Percentiles rank a stretch among this genome's conserved stretches.
These are phyloP conservation scores for Ophiostoma piceae DNA, from an alignment of 2,329 filamentous ascomycete genomes.

Conservation along the genomic window DNA sequence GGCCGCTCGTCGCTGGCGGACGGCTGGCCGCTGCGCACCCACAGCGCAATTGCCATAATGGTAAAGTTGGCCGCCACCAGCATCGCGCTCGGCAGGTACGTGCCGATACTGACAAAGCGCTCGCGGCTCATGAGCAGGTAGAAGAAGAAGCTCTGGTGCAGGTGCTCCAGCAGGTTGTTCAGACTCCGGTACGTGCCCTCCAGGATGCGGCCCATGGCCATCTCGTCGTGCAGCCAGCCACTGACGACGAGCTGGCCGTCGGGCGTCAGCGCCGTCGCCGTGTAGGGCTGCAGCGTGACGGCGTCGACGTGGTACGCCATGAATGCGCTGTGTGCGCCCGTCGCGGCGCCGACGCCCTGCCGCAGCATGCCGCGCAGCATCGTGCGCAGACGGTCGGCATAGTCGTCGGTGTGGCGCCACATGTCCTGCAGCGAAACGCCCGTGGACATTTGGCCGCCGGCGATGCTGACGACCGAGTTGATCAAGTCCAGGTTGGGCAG, in stretches of 20 bases:
- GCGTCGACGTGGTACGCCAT: slow-evolving; percentile 98
- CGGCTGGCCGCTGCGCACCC: slow-evolving; percentile 74
- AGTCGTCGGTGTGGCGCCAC: slow-evolving; percentile 75
- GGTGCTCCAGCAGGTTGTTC: slow-evolving; percentile 92
- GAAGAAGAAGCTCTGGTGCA: slow-evolving; percentile 99
- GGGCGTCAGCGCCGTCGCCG: slow-evolving; percentile 21
- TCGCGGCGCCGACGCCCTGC: slow-evolving; percentile 82
- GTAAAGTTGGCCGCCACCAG: slow-evolving; percentile 89
- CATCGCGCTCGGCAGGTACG: slow-evolving; percentile 97
- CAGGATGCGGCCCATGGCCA: slow-evolving; percentile 83
- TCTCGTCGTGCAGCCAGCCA: slow-evolving; percentile 97
- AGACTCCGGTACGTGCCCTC: slow-evolving; percentile 89
- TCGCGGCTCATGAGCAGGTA: slow-evolving; percentile 89
- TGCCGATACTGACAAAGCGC: slow-evolving; percentile 95
- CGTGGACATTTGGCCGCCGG: slow-evolving; percentile 87
- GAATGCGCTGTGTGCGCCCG: slow-evolving; percentile 89
- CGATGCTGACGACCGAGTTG: slow-evolving; percentile 86
- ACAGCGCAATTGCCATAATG: slow-evolving; percentile 90
- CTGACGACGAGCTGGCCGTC: slow-evolving; percentile 47
- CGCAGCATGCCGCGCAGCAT: slow-evolving; percentile 91
- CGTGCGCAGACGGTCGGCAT: slow-evolving; percentile 74
- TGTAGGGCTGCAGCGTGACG: slow-evolving; percentile 79
- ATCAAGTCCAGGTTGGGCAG: slow-evolving; percentile 92
- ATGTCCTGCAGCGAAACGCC: slow-evolving; percentile 78
- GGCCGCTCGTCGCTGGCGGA: not conserved